Conservation (phyloP, 805 yeast species). For the Nakazawaea populi region DNA sequence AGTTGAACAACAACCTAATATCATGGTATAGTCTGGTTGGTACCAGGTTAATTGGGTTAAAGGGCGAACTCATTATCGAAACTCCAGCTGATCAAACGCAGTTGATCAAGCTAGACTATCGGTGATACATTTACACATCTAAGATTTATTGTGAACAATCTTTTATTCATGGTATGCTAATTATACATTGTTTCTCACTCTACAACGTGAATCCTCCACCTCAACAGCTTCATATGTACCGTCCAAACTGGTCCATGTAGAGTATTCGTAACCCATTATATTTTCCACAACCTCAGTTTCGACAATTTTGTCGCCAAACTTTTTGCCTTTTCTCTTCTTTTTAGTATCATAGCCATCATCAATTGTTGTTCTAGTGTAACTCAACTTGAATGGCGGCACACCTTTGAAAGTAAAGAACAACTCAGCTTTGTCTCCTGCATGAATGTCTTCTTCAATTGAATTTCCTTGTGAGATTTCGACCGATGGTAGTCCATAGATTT, state of each 20-base stretch:
- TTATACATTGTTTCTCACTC: slow-evolving; percentile 23
- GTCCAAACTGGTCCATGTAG: slow-evolving; percentile 73
- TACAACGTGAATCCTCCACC: slow-evolving; percentile 80
- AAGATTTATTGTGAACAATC: not conserved
- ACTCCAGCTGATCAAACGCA: not conserved
- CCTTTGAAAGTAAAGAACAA: slow-evolving; percentile 79
- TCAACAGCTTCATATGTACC: slow-evolving; percentile 93
- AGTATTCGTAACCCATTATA: slow-evolving; percentile 63
- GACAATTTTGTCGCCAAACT: slow-evolving; percentile 32
- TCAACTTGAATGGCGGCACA: slow-evolving; percentile 83
- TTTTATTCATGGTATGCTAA: not conserved
- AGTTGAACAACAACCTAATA: not conserved
- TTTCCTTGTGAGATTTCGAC: slow-evolving; percentile 84
- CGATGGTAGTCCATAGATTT: slow-evolving; percentile 51
- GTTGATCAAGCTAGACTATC: not conserved
- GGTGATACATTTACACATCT: not conserved
- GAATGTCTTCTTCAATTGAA: slow-evolving; percentile 70
- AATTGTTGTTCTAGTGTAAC: slow-evolving; percentile 70
- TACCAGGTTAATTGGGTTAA: not conserved
- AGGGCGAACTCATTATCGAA: not conserved
- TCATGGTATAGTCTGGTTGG: not conserved
- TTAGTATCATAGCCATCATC: slow-evolving; percentile 20
- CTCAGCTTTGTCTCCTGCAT: slow-evolving; percentile 93
- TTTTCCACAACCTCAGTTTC: slow-evolving; percentile 59
- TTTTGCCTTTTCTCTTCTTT: slow-evolving; percentile 19